Base-by-base conservation (phyloP, 2,329 filamentous ascomycete genomes). In the Acephala macrosclerotiorum region DNA sequence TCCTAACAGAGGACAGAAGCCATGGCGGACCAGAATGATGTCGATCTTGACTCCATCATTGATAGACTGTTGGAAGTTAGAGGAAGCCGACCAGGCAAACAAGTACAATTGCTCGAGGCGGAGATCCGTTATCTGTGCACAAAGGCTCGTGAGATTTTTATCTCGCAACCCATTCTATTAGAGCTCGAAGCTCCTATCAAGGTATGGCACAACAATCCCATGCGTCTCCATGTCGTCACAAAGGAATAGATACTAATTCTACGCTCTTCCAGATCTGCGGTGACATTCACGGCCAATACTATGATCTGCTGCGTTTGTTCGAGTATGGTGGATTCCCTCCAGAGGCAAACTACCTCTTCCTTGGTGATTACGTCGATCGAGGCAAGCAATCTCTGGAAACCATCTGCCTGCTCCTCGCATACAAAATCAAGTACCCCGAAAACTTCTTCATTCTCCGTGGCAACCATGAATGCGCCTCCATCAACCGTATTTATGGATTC, bases 371-470 rank as follows among this genome's bases (percentile, higher is more conserved):
- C 77, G 96, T 99, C 76, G 96, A 99, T 80, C 91, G 96, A 84
- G 96, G 96, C 84, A 98, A 99, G 87, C 96, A 99, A 83, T 97
- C 95, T 42, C 90, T 99, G 62, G 96, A 99, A 85, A 98, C 96
- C 73, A 98, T 99, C 81, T 97, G 94, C 84, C 86, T 99, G 70
- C 87, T 99, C 64, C 88, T 99, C 60, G 94, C 94, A 69, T 99
- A 98, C 89, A 99, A 99, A 89, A 97, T 99, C 88, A 98, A 98
- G 85, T 98, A 97, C 80, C 96, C 96, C 58, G 96, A 99, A 83
- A 99, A 99, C 85, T 98, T 99, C 84, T 99, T 99, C 85, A 92
- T 99, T 73, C 89, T 99, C 66, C 93, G 96, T 73, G 96, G 96
- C 70, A 99, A 99, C 85, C 96, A 99, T 85, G 96, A 99, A 82